phyloP scores from a whole-genome alignment of 2,329 filamentous ascomycete species.

The Akanthomyces dipterigenus region DNA sequence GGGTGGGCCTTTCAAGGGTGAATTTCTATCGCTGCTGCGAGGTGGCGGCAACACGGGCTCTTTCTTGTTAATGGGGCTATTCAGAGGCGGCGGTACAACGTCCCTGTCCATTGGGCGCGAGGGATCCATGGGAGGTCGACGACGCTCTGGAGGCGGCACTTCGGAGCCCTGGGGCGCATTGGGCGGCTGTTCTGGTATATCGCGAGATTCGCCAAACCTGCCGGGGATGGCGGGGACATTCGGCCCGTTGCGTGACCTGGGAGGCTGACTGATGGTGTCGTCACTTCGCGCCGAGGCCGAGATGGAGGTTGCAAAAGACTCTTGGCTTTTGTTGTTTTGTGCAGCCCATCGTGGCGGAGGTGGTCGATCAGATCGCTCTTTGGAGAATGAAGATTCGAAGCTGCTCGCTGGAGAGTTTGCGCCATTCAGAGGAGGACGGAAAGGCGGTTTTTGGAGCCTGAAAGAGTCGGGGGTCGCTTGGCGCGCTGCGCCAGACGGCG shows the following conservation, averaged over 20 bases:
- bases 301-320: slow-evolving; percentile 46
- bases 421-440: slow-evolving; percentile 33
- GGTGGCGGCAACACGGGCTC: slow-evolving; percentile 42
- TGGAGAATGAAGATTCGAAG: slow-evolving; percentile 39
- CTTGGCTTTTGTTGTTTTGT: slow-evolving; percentile 49
- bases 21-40: slow-evolving; percentile 43
- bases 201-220: slow-evolving; percentile 29
- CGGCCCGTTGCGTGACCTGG: slow-evolving; percentile 47
- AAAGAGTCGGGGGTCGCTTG: slow-evolving; percentile 14
- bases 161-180: slow-evolving; percentile 21
- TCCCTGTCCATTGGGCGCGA: slow-evolving; percentile 47
- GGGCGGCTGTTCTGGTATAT: slow-evolving; percentile 6
- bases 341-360: slow-evolving; percentile 40
- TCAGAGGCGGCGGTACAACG: slow-evolving; percentile 51
- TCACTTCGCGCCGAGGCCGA: slow-evolving; percentile 40
- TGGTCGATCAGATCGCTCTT: slow-evolving; percentile 26
- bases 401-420: slow-evolving; percentile 44
- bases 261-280: slow-evolving; percentile 42
- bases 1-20: slow-evolving; percentile 37
- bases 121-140: slow-evolving; percentile 60
- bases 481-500: not conserved
- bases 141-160: slow-evolving; percentile 49
- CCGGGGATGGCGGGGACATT: slow-evolving; percentile 32
- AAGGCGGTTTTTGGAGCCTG: slow-evolving; percentile 17
- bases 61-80: slow-evolving; percentile 41